Evolutionary conservation across 352 stramenopile genomes (phyloP).

Genomic region (Thalassiosira mediterranea): DNA sequence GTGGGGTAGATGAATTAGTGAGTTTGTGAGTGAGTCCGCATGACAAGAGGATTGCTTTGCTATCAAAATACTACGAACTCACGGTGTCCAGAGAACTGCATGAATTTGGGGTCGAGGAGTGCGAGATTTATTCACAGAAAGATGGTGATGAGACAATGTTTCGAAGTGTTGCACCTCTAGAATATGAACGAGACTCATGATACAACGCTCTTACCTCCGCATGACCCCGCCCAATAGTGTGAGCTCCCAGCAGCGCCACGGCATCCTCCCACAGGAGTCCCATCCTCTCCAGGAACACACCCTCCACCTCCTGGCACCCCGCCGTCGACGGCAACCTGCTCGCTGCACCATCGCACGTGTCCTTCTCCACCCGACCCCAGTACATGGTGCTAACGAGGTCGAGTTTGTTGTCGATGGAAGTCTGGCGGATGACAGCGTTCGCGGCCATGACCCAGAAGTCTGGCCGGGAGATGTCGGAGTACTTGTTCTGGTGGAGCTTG

Average conservation of each 20-base stretch:
- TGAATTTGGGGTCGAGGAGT: too few relatives aligned
- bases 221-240: conserved; percentile 49
- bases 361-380: conserved; percentile 38
- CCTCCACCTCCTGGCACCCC: conserved; percentile 42
- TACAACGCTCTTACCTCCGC: conserved; percentile 37
- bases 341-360: conserved; percentile 23
- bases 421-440: conserved; percentile 45
- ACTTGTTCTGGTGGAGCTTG: conserved; percentile 45
- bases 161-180: too few relatives aligned
- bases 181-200: too few relatives aligned
- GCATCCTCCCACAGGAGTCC: conserved; percentile 53
- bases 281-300: conserved; percentile 57
- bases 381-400: conserved; percentile 45
- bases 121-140: too few relatives aligned
- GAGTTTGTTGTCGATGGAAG: conserved; percentile 35
- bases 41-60: too few relatives aligned
- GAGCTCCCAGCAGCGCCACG: conserved; percentile 55
- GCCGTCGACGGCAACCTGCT: conserved; percentile 25
- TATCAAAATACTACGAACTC: conserved; percentile 13
- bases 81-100: conserved; percentile 9
- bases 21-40: not conserved
- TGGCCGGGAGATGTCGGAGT: conserved; percentile 37
- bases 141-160: not conserved
- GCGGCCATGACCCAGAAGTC: conserved; percentile 50
- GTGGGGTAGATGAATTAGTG: not conserved